Percentiles rank a stretch among this genome's conserved stretches.
Conservation (phyloP, 257 asterid genomes). For the Salvia splendens region DNA sequence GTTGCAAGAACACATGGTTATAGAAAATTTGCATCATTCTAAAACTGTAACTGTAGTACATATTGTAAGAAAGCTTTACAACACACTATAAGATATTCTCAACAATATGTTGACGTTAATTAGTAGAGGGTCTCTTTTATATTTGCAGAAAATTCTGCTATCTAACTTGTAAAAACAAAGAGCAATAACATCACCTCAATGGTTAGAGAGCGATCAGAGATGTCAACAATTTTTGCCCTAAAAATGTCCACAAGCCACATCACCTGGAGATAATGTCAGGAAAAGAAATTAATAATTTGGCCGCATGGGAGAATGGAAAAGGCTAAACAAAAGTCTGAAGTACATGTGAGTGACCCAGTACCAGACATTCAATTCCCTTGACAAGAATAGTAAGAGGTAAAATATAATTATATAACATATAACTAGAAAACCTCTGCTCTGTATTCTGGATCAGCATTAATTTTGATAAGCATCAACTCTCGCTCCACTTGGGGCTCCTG, state of each 20-base stretch:
- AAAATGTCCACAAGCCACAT: constrained; percentile 95
- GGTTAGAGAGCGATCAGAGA: constrained; percentile 84
- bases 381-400: constrained; percentile 12
- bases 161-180: constrained; percentile 6
- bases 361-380: constrained; percentile 1
- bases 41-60: constrained; percentile 10
- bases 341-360: not conserved
- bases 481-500: constrained; percentile 97
- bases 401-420: constrained; percentile 9
- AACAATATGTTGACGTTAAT: constrained; percentile 15
- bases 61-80: constrained; percentile 12
- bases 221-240: constrained; percentile 94
- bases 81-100: not conserved
- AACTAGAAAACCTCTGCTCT: constrained; percentile 60
- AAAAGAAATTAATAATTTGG: not conserved
- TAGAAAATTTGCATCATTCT: not conserved
- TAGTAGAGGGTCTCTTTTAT: not conserved
- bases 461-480: constrained; percentile 92
- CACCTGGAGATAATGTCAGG: constrained; percentile 52
- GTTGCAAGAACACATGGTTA: constrained; percentile 10
- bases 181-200: constrained; percentile 67
- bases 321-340: constrained; percentile 3
- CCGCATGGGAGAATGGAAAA: constrained; percentile 17
- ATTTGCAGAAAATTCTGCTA: constrained; percentile 8
- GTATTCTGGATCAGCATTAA: constrained; percentile 69